Evolutionary conservation across 352 stramenopile genomes (phyloP).

Genomic region (Blastocystis sp.): DNA sequence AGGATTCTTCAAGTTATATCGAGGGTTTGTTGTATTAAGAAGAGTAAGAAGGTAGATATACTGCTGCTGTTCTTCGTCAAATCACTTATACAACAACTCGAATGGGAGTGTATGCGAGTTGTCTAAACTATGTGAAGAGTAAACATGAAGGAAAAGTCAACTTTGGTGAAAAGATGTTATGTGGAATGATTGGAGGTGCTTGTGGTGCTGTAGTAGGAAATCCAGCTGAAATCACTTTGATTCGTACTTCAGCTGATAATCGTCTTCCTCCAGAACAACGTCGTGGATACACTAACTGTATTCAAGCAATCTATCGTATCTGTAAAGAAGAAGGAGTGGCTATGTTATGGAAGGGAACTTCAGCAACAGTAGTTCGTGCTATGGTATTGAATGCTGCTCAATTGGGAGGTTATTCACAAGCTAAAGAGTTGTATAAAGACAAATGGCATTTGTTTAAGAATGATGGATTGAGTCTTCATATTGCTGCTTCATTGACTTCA

Average conservation of each 20-base stretch:
- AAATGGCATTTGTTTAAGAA: conserved; percentile 55
- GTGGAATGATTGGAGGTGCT: conserved; percentile 58
- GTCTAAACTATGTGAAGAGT: not conserved
- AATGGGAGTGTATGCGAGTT: conserved; percentile 59
- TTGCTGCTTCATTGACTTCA: conserved; percentile 43
- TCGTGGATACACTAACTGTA: conserved; percentile 58
- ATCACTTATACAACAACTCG: conserved; percentile 60
- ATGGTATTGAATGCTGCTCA: conserved; percentile 56
- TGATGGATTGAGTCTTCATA: conserved; percentile 44
- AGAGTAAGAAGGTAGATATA: conserved; percentile 4
- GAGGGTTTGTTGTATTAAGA: not conserved
- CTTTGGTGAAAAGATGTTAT: conserved; percentile 59
- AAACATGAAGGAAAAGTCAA: conserved; percentile 36
- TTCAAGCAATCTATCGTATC: conserved; percentile 60
- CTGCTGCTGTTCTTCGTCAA: conserved; percentile 55
- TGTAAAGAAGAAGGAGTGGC: conserved; percentile 59
- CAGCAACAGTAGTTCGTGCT: conserved; percentile 48
- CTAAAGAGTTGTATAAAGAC: conserved; percentile 56
- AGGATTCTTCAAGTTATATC: conserved; percentile 55
- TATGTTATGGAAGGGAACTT: conserved; percentile 59
- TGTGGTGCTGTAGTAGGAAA: conserved; percentile 62
- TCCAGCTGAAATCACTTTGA: conserved; percentile 60
- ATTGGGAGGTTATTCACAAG: conserved; percentile 59
- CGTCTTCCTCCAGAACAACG: conserved; percentile 60
- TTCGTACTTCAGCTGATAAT: conserved; percentile 57